These are phyloP conservation scores for Heliosperma pusillum DNA, from an alignment of 148 eudicot species.

Conservation along the genomic window DNA sequence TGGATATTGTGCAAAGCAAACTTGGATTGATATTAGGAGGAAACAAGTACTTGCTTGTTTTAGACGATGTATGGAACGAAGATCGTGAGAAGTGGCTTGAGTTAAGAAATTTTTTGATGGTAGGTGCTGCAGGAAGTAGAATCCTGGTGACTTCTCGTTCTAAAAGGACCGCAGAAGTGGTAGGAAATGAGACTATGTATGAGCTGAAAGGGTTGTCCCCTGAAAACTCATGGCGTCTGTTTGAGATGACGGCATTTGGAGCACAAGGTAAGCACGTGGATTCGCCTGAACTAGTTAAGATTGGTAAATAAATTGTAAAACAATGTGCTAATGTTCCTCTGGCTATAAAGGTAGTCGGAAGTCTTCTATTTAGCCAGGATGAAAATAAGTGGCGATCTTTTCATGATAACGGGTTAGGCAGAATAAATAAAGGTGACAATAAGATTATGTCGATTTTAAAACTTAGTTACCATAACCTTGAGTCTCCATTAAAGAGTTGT, in stretches of 20 bases:
- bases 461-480: constrained; percentile 9
- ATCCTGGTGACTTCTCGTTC: constrained; percentile 41
- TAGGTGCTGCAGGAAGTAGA: constrained; percentile 26
- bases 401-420: background rate
- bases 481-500: constrained; percentile 1
- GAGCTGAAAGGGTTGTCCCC: constrained; percentile 27
- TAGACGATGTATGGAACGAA: constrained; percentile 34
- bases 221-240: constrained; percentile 27
- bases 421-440: background rate
- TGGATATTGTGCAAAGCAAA: constrained; percentile 17
- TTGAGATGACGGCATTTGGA: constrained; percentile 29
- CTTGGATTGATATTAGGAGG: constrained; percentile 12
- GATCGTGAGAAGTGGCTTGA: constrained; percentile 21
- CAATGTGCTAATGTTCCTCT: background rate
- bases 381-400: constrained; percentile 3
- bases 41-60: constrained; percentile 31
- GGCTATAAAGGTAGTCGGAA: constrained; percentile 13
- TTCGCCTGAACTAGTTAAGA: background rate
- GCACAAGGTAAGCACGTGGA: background rate
- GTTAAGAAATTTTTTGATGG: constrained; percentile 14
- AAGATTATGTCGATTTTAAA: background rate
- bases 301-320: constrained; percentile 1
- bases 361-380: constrained; percentile 10
- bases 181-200: constrained; percentile 17
- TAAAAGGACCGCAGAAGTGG: constrained; percentile 16